phyloP scores from a whole-genome alignment of 768 basidiomycete species.

The Leucocoprinus leucothites region DNA sequence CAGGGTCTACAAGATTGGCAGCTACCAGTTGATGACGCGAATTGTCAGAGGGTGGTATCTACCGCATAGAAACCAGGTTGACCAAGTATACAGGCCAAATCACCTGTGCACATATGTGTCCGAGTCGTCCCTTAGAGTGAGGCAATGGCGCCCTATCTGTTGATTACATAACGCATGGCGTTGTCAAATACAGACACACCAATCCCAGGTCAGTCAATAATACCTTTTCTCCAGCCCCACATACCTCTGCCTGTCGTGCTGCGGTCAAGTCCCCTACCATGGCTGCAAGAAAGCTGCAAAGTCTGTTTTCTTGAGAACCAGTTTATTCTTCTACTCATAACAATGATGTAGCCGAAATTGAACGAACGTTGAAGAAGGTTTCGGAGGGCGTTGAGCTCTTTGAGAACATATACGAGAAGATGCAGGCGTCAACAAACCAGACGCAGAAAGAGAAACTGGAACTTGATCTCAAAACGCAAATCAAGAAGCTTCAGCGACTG shows the following conservation, averaged over 20 bases:
- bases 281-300: slow-evolving; percentile 91
- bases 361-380: slow-evolving; percentile 97
- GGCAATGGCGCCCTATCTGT: too few species aligned
- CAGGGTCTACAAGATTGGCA: neutral
- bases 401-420: slow-evolving; percentile 96
- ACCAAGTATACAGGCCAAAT: too few species aligned
- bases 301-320: slow-evolving; percentile 32
- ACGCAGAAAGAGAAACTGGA: slow-evolving; percentile 55
- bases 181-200: slow-evolving; percentile 2
- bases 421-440: slow-evolving; percentile 92
- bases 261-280: slow-evolving; percentile 38
- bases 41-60: too few species aligned
- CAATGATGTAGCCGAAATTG: slow-evolving; percentile 83
- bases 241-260: neutral
- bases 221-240: neutral
- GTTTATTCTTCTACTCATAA: neutral
- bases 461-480: slow-evolving; percentile 72
- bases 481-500: slow-evolving; percentile 96
- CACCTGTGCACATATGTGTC: too few species aligned
- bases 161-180: neutral
- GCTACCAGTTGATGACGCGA: too few species aligned
- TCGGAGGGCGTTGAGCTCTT: slow-evolving; percentile 93
- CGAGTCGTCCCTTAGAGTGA: too few species aligned
- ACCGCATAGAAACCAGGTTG: too few species aligned
- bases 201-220: neutral